Evolutionary conservation across 345 rosid species (phyloP).

Genomic region (rapeseed (Brassica napus)): DNA sequence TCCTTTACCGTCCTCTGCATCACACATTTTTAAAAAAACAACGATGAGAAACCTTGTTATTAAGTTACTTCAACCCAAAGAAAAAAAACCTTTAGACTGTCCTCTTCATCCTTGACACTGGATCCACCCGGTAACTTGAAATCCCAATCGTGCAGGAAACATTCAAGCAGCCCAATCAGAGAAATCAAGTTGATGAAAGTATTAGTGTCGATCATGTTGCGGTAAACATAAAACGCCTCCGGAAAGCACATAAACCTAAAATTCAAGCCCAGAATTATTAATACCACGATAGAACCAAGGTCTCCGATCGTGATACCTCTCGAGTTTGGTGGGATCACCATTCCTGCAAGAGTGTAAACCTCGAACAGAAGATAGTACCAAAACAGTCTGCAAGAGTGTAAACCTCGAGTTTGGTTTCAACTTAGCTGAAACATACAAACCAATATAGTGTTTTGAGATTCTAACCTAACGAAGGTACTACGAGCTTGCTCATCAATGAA

Average conservation of each 20-base stretch:
- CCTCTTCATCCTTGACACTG: slow-evolving; percentile 39
- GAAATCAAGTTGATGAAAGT: slow-evolving; percentile 46
- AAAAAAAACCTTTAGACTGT: slow-evolving; percentile 52
- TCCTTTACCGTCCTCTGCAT: slow-evolving; percentile 59
- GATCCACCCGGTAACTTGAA: no score
- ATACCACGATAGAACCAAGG: neutral
- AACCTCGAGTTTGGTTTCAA: no score
- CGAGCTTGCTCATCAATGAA: no score
- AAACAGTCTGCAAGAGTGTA: no score
- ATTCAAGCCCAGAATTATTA: neutral
- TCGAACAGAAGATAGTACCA: no score
- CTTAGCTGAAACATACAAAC: no score
- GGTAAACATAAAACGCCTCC: slow-evolving; percentile 42
- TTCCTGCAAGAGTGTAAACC: neutral
- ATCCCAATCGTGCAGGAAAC: slow-evolving; percentile 45
- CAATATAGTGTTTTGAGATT: no score
- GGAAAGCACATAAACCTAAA: no score
- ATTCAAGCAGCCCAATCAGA: slow-evolving; percentile 52
- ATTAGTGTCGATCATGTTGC: slow-evolving; percentile 42
- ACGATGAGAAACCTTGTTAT: neutral
- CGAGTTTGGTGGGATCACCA: neutral
- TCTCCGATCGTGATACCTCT: neutral
- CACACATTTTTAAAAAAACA: neutral
- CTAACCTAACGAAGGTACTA: no score
- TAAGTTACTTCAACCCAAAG: slow-evolving; percentile 10